Base-by-base conservation (phyloP, 2,329 filamentous ascomycete species). In the Hortaea sp. region DNA sequence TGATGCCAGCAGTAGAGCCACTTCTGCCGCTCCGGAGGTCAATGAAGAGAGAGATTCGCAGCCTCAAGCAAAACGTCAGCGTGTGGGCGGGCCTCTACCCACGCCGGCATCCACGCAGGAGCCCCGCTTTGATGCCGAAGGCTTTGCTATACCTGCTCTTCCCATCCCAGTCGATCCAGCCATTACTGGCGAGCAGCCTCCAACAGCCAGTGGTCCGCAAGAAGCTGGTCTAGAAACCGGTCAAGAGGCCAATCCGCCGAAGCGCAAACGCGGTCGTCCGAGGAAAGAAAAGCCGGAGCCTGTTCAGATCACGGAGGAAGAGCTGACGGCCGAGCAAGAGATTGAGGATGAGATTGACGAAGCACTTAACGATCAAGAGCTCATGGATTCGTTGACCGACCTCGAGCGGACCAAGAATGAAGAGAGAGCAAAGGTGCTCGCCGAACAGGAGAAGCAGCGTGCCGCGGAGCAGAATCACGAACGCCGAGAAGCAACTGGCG, bases 401-500 rank as follows among this genome's bases (percentile, higher is more conserved):
- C 49, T 61, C 12, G 57, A 59, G 39, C 53, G 53, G 20, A 51
- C 55, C 6, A 60, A 63, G 39, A 53, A 55, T 38, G 55, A 59
- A 30, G 53, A 58, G 37, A 49, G 54, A 37, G 57, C 60, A 20
- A 55, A 57, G 41, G 42, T 45, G 7, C 50, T 59, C 1, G 62
- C 60, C 9, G 57, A 56, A 12, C 49, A 57, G 41, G 55, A 63
- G 41, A 55, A 57, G 38, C 52, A 54, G 12, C 43, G 55, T n/a
- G 53, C 57, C 20, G 49, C 73, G 2, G 66, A 74, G 42, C 72
- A 73, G 63, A 73, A 72, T 29, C 67, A 75, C 12, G 67, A 71
- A 11, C 68, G 58, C 70, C 49, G 71, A 69, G 29, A 73, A 72
- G 1, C 65, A 60, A 30, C 73, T 68, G 55, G 66, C 68, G 29